These are phyloP conservation scores for Gossypium aridum DNA, from an alignment of 441 rosid species.

Conservation along the genomic window DNA sequence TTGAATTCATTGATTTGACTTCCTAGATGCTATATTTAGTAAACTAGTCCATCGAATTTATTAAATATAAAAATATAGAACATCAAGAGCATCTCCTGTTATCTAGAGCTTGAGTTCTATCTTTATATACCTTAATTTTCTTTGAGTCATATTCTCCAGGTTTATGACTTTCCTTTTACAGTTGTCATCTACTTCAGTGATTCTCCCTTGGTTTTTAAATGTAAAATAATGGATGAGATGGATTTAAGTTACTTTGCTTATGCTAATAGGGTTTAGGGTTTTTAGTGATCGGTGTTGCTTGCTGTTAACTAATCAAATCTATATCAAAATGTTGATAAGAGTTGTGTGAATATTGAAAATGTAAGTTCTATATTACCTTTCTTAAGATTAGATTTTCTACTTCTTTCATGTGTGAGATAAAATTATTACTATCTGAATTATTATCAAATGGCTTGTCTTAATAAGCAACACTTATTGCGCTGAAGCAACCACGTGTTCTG, in stretches of 20 bases:
- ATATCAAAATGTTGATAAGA: neutral
- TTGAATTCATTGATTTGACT: neutral
- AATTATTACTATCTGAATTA: neutral
- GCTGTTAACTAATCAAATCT: neutral
- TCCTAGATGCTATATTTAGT: neutral
- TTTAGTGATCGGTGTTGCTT: neutral
- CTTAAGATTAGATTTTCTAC: neutral
- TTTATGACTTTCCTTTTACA: neutral
- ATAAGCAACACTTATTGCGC: neutral
- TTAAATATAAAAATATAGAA: neutral
- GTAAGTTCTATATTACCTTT: neutral
- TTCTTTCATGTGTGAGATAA: neutral
- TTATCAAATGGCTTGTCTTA: neutral
- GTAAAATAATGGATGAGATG: neutral
- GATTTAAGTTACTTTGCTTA: neutral
- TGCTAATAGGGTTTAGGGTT: neutral
- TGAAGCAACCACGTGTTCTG: neutral
- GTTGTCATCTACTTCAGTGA: neutral
- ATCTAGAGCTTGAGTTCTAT: neutral
- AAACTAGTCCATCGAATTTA: neutral
- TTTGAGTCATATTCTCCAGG: neutral
- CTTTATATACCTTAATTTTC: neutral
- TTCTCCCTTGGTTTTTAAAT: neutral
- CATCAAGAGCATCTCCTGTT: neutral
- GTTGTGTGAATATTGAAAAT: neutral